Evolutionary conservation across 2,329 filamentous ascomycete species (phyloP), one percentile per base, ranked within the genome.

Genomic region (Emergomyces africanus): DNA sequence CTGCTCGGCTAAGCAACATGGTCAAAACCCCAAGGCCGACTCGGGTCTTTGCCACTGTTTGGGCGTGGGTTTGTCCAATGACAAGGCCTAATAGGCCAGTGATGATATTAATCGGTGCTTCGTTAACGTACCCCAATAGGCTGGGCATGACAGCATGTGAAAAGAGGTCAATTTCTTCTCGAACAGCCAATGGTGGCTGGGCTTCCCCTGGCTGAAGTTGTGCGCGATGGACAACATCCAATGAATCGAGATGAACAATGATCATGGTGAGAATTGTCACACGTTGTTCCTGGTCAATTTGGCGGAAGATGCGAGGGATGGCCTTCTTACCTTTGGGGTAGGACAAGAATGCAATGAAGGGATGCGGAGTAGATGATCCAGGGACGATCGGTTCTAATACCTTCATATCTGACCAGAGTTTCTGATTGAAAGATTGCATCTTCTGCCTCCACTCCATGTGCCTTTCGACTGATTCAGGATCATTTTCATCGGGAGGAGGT

Each of bases 271-370:
- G 80, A 63, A 97, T 90, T 0, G 91, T 97, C 25, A 94, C 74
- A 55, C 92, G 89, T 74, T 97, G 91, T 69, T 96, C 88, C 62
- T 91, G 88, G 63, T 88, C 88, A 57, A 96, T 88, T 68, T 96
- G 90, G 49, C 90, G 87, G 82, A 97, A 97, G 57, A 97, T 88
- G 59, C 94, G 89, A 55, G 90, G 90, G 61, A 99, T 90, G 1
- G 89, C 89, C 77, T 94, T 96, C 78, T 96, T 97, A 69, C 94
- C 94, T 78, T 99, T 99, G 65, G 86, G 84, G 68, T 94, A 95
- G 4, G 91, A 95, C 53, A 99, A 78, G 72, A 99, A 92, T 53
- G 91, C 89, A 66, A 99, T 96, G 75, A 99, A 99, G 0, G 94
- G 94, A 71, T 99, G 94, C 20, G 82, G 78, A 2, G 78, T 77